phyloP scores from a whole-genome alignment of 371 early-diverging fungal genomes.

The Parasitella parasitica region DNA sequence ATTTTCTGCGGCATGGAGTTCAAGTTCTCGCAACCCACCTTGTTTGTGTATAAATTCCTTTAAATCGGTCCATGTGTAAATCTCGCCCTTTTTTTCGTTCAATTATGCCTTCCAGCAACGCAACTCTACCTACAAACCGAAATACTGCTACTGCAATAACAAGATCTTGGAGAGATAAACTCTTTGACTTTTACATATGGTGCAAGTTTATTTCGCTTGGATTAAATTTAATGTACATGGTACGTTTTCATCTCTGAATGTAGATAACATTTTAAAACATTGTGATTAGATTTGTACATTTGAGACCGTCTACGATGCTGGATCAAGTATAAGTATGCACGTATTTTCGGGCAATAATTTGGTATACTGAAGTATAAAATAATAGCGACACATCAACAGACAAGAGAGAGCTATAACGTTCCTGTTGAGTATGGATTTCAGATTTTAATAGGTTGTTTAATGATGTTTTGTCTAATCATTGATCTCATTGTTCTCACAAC shows the following conservation, averaged over 20 bases:
- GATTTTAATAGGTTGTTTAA: constrained; percentile 14
- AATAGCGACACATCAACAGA: background rate
- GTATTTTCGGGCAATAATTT: background rate
- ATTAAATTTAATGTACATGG: constrained; percentile 23
- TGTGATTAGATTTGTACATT: constrained; percentile 5
- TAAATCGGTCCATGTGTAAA: background rate
- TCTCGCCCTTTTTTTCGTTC: background rate
- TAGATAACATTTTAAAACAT: background rate
- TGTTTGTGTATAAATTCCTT: constrained; percentile 1
- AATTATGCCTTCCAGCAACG: background rate
- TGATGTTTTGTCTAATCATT: constrained; percentile 20
- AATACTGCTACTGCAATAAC: background rate
- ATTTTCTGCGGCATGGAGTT: no score
- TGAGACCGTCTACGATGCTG: constrained; percentile 14
- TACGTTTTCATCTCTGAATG: background rate
- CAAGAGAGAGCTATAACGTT: background rate
- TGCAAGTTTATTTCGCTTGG: constrained; percentile 13
- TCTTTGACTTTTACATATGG: constrained; percentile 9
- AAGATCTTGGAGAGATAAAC: constrained; percentile 1
- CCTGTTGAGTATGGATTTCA: constrained; percentile 11
- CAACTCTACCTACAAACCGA: background rate
- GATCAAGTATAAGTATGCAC: background rate
- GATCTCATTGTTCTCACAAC: constrained; percentile 23
- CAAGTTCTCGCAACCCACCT: no score
- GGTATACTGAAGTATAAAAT: background rate